Percentiles rank a stretch among this genome's conserved stretches.
phyloP scores from a whole-genome alignment of 1,139 yeast species.

The Saccharomyces hybrid region DNA sequence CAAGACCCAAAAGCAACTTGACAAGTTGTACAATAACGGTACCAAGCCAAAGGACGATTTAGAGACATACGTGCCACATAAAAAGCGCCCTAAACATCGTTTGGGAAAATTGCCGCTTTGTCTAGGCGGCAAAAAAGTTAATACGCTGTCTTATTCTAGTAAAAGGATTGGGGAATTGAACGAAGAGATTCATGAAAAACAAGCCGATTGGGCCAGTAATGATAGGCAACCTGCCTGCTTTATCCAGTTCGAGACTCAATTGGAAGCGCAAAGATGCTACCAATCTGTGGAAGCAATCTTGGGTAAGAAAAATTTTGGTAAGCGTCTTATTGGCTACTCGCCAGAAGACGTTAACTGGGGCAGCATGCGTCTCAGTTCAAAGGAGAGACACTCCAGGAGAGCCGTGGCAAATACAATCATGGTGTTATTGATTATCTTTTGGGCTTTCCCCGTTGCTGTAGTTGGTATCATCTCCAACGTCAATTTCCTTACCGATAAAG shows the following conservation, averaged over 20 bases:
- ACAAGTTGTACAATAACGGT: constrained; percentile 25
- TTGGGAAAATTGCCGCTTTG: constrained; percentile 14
- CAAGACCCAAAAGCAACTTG: constrained; percentile 42
- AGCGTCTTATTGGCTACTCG: constrained; percentile 49
- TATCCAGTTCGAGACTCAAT: constrained; percentile 63
- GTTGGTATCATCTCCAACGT: constrained; percentile 75
- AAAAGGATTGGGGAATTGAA: constrained; percentile 50
- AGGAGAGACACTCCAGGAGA: constrained; percentile 46
- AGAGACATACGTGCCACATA: constrained; percentile 44
- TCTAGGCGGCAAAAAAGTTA: constrained; percentile 44
- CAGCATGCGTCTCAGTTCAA: constrained; percentile 53
- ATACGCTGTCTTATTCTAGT: constrained; percentile 51
- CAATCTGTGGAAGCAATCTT: constrained; percentile 49
- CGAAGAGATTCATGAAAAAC: constrained; percentile 46
- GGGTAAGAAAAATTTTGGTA: constrained; percentile 28
- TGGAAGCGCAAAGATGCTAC: constrained; percentile 61
- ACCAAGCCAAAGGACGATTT: constrained; percentile 44
- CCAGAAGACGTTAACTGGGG: constrained; percentile 62
- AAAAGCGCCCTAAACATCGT: constrained; percentile 62
- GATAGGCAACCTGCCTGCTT: constrained; percentile 49
- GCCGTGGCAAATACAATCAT: constrained; percentile 48
- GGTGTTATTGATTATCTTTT: constrained; percentile 52
- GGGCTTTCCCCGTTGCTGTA: constrained; percentile 85
- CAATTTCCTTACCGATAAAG: constrained; percentile 50
- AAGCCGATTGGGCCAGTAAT: constrained; percentile 35